Evolutionary conservation across 2,329 filamentous ascomycete species (phyloP).

Genomic region (Aureobasidium mangrovei): DNA sequence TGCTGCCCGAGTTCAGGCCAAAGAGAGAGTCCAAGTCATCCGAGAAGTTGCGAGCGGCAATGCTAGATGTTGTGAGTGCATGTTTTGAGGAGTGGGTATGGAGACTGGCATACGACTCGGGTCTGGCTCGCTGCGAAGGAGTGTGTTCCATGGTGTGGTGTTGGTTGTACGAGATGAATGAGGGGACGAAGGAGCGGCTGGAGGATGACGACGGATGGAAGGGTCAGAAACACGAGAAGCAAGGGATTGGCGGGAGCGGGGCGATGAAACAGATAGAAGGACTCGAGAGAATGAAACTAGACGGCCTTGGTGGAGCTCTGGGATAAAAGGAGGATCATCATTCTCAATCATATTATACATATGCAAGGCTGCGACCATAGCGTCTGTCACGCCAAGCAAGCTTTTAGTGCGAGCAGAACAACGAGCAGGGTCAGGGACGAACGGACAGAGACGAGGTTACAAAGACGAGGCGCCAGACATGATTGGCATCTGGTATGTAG

Average conservation of each 20-base stretch:
- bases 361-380: conserved; percentile 4
- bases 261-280: neutral
- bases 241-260: too few species aligned
- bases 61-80: conserved; percentile 43
- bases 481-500: neutral
- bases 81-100: neutral
- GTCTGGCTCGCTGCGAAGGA: conserved; percentile 14
- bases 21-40: conserved; percentile 81
- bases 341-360: neutral
- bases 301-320: neutral
- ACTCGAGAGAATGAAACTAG: neutral
- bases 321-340: conserved; percentile 11
- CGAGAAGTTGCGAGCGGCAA: conserved; percentile 80
- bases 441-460: neutral
- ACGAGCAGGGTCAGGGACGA: neutral
- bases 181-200: neutral
- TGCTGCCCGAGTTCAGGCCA: conserved; percentile 70
- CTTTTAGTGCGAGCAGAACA: neutral
- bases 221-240: neutral
- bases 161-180: neutral
- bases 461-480: neutral
- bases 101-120: conserved; percentile 21
- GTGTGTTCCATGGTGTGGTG: conserved; percentile 10
- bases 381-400: neutral
- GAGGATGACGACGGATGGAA: neutral